Percentiles rank a stretch among this genome's conserved stretches.
phyloP scores from a whole-genome alignment of 1,284 basidiomycete genomes.

The Lignosus rhinocerotis region DNA sequence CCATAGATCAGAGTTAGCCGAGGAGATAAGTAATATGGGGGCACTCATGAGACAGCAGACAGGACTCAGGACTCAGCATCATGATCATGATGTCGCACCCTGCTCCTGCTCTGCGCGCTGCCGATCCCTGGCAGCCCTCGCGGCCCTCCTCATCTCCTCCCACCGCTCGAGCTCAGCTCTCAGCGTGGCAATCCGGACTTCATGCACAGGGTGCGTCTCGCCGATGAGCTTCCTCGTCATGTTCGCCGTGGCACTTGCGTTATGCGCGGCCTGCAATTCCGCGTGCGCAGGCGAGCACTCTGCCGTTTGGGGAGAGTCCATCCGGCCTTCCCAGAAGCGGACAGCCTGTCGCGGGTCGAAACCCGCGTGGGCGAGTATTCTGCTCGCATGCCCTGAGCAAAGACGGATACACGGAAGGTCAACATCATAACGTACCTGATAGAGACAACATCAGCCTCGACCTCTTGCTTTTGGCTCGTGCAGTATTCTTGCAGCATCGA shows the following conservation, averaged over 20 bases:
- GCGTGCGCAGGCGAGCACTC: conserved; percentile 41
- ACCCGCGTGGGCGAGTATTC: conserved; percentile 84
- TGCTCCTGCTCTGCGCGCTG: conserved; percentile 1
- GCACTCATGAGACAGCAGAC: too few species aligned
- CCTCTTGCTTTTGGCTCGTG: conserved; percentile 76
- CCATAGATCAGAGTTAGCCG: background rate
- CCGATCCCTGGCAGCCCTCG: conserved; percentile 16
- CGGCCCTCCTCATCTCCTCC: conserved; percentile 48
- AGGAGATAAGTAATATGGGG: background rate
- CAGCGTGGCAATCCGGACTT: conserved; percentile 57
- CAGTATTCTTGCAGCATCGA: conserved; percentile 69
- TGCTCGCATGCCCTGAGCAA: conserved; percentile 27
- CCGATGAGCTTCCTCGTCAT: conserved; percentile 37
- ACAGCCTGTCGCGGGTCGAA: conserved; percentile 79
- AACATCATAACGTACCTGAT: conserved; percentile 51
- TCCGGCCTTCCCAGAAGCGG: conserved; percentile 68
- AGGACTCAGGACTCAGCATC: background rate
- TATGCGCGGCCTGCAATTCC: conserved; percentile 10
- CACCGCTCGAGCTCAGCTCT: conserved; percentile 67
- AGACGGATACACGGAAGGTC: background rate
- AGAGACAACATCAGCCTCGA: conserved; percentile 89
- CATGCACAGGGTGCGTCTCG: conserved; percentile 61
- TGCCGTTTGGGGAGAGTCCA: conserved; percentile 33
- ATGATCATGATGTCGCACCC: background rate
- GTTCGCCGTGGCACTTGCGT: conserved; percentile 11